phyloP scores from a whole-genome alignment of 192 early-diverging fungal genomes.

The Entomortierella lignicola region DNA sequence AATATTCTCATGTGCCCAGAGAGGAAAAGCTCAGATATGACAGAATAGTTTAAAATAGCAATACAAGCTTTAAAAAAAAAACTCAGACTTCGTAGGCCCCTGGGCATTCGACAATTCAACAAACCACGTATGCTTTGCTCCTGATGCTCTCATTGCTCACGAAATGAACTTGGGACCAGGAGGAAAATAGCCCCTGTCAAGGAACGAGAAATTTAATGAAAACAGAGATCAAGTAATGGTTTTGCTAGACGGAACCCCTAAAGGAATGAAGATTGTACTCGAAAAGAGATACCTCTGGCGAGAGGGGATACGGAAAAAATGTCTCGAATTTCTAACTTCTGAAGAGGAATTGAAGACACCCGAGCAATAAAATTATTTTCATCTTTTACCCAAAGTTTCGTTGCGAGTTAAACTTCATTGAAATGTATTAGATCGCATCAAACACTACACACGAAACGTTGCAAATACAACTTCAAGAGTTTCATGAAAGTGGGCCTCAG shows the following conservation, averaged over 20 bases:
- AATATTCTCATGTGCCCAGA: too few species aligned
- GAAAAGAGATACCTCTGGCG: slow-evolving; percentile 18
- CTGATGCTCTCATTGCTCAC: slow-evolving; percentile 32
- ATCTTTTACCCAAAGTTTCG: slow-evolving; percentile 12
- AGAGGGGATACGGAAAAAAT: slow-evolving; percentile 13
- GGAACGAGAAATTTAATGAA: slow-evolving; percentile 9
- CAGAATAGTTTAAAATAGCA: slow-evolving; percentile 6
- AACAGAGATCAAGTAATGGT: slow-evolving; percentile 7
- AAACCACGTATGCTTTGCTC: slow-evolving; percentile 28
- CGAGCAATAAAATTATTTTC: neutral
- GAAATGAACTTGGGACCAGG: slow-evolving; percentile 32
- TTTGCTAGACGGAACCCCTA: slow-evolving; percentile 26
- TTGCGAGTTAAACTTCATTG: slow-evolving; percentile 7
- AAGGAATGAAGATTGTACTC: slow-evolving; percentile 47
- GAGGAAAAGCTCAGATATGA: too few species aligned
- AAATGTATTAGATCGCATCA: slow-evolving; percentile 8
- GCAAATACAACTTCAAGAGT: slow-evolving; percentile 25
- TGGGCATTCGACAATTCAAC: slow-evolving; percentile 47
- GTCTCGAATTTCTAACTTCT: slow-evolving; percentile 8
- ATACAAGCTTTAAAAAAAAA: slow-evolving; percentile 12
- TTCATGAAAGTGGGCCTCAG: slow-evolving; percentile 8
- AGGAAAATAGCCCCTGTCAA: slow-evolving; percentile 14
- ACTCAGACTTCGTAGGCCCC: slow-evolving; percentile 23
- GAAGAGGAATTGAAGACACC: slow-evolving; percentile 20
- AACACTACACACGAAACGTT: slow-evolving; percentile 12